Conservation (phyloP, 2,329 filamentous ascomycete genomes). For the Volutella citrinella region DNA sequence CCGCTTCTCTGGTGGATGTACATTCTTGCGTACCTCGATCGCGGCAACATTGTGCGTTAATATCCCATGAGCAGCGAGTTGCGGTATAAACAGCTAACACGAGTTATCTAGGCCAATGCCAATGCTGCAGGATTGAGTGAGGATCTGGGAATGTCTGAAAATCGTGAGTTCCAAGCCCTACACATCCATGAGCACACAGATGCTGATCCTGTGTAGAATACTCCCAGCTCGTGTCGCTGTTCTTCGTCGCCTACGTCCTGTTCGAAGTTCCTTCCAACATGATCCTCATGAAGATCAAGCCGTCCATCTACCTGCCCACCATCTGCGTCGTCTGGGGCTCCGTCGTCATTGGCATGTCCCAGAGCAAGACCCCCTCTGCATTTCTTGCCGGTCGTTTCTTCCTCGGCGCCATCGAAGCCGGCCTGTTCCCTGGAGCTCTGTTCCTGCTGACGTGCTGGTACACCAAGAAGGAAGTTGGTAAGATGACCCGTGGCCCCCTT, state of each 20-base stretch:
- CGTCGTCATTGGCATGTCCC: constrained; percentile 12
- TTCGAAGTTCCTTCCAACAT: constrained; percentile 13
- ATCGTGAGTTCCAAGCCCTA: background rate
- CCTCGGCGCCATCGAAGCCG: constrained; percentile 61
- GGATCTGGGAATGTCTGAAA: constrained; percentile 9
- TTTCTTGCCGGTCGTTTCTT: constrained; percentile 44
- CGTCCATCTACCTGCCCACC: constrained; percentile 12
- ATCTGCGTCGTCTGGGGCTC: constrained; percentile 12
- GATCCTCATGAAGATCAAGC: constrained; percentile 10
- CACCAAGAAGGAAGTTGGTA: constrained; percentile 15
- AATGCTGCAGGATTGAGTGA: constrained; percentile 14
- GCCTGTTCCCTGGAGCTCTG: constrained; percentile 55
- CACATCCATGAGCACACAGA: too few species aligned
- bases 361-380: constrained; percentile 5
- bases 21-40: constrained; percentile 27
- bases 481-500: too few species aligned
- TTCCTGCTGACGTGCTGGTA: constrained; percentile 15
- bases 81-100: too few species aligned
- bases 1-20: constrained; percentile 54
- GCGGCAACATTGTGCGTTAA: constrained; percentile 25
- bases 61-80: too few species aligned
- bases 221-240: constrained; percentile 12
- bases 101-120: constrained; percentile 16
- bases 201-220: constrained; percentile 6
- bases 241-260: constrained; percentile 13